Conservation (phyloP, 495 filamentous ascomycete species). For the Aspergillus bridgeri region DNA sequence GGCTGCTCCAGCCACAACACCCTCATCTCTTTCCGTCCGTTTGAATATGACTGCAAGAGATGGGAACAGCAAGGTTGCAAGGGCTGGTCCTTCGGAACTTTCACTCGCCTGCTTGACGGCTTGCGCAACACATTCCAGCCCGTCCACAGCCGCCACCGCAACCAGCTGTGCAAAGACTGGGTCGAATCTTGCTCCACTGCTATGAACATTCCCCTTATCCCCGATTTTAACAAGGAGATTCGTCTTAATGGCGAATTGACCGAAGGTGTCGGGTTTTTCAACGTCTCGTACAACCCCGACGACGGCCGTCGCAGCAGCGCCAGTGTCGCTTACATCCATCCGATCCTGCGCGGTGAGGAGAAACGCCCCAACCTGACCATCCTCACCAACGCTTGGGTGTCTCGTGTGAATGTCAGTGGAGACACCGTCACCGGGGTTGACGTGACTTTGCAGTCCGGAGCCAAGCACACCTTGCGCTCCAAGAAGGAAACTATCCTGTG, state of each 20-base stretch:
- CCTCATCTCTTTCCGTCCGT: conserved; percentile 79
- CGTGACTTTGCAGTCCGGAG: conserved; percentile 62
- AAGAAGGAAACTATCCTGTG: conserved; percentile 72
- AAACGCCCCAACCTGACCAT: conserved; percentile 74
- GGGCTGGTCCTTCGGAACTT: conserved; percentile 75
- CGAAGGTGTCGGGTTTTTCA: conserved; percentile 79
- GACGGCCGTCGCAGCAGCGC: conserved; percentile 74
- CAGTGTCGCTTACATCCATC: conserved; percentile 83
- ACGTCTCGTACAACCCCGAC: conserved; percentile 77
- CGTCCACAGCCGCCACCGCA: conserved; percentile 70
- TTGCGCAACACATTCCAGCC: conserved; percentile 78
- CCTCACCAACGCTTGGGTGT: conserved; percentile 76
- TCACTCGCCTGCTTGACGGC: conserved; percentile 71
- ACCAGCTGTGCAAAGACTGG: conserved; percentile 84
- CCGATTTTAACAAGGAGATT: conserved; percentile 80
- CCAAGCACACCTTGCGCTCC: conserved; percentile 54
- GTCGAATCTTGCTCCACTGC: conserved; percentile 68
- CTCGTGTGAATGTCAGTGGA: conserved; percentile 63
- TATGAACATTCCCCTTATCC: conserved; percentile 69
- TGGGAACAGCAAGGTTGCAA: conserved; percentile 71
- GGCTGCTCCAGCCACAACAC: conserved; percentile 88
- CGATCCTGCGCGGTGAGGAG: conserved; percentile 73
- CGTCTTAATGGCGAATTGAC: conserved; percentile 61
- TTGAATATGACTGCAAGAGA: conserved; percentile 70
- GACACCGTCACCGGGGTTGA: conserved; percentile 63